Conservation (phyloP, 257 asterid species). For the Osmanthus fragrans region DNA sequence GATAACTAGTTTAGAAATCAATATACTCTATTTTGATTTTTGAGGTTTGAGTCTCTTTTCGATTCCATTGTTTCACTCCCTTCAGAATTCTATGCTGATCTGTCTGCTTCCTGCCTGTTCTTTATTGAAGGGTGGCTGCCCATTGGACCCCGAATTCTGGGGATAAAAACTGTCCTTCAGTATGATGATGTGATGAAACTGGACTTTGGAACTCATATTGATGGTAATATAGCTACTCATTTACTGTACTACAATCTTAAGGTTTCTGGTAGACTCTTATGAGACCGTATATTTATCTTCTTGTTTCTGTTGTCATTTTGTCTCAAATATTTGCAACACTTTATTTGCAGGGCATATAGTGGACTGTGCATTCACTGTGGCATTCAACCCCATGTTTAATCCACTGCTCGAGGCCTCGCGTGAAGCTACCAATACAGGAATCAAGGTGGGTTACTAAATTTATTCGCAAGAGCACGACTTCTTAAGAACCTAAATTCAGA, state of each 20-base stretch:
- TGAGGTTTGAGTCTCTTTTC: constrained; percentile 17
- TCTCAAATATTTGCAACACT: constrained; percentile 1
- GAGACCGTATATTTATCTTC: neutral
- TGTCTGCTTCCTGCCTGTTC: constrained; percentile 7
- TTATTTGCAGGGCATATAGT: constrained; percentile 76
- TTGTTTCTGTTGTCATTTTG: neutral
- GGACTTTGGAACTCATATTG: constrained; percentile 98
- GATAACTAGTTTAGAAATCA: neutral
- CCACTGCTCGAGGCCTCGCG: constrained; percentile 97
- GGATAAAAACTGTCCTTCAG: constrained; percentile 91
- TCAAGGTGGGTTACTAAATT: constrained; percentile 57
- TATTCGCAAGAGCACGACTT: constrained; percentile 2
- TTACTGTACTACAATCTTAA: constrained; percentile 1
- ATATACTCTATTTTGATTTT: neutral
- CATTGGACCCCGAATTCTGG: constrained; percentile 99
- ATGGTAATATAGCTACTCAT: constrained; percentile 53
- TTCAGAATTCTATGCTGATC: neutral
- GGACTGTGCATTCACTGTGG: constrained; percentile 95
- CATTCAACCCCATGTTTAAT: constrained; percentile 94
- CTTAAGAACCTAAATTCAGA: neutral
- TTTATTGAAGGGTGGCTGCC: constrained; percentile 85
- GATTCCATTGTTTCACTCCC: neutral
- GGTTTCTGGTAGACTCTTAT: constrained; percentile 15
- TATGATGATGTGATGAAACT: constrained; percentile 97
- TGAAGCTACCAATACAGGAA: constrained; percentile 95